Base-by-base conservation (phyloP, 768 basidiomycete species). In the Pluteus cervinus region DNA sequence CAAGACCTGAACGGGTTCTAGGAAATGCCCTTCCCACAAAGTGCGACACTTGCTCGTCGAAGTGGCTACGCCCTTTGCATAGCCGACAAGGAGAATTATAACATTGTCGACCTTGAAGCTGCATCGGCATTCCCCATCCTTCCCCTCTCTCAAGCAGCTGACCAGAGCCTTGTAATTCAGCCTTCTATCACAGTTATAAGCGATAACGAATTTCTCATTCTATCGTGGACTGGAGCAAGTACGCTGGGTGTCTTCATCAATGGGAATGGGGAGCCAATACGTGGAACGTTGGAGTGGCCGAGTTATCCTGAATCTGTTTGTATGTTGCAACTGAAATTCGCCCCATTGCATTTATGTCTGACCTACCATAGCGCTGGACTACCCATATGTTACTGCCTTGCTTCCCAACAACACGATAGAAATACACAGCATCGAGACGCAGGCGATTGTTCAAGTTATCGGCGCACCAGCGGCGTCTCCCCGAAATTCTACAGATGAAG, bases 231-330 rank as follows among this genome's bases (percentile, higher is more conserved):
- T 1, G 93, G 88, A 10, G 61, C 68, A 3, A 78, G 73, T 36
- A 86, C 87, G 0, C 65, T 97, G 26, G 93, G 93, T 0, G 63
- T 98, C 7, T 98, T 97, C 49, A 69, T 97, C 46, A 88, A 75
- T 10, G 75, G 79, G 0, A 74, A 77, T 2, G 92, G 90, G 0
- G 91, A 94, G 56, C 90, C 93, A 4, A 81, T 90, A 6, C 73
- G 92, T 31, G 91, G 91, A 2, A 93, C 92, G 2, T 62, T 96
- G 29, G 76, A 89, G 53, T 96, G 90, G 88, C 71, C 78, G 3
- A 73, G 66, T 34, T 80, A 93, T 64, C 88, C 91, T 0, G 62
- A 77, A 16, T 73, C 79, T 14, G 63, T 90, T 24, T 80, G 89
- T 92, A 51, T 52, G 85, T 75, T 10, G 17, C 39, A 16, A 24